These are phyloP conservation scores for Lavandula angustifolia DNA, from an alignment of 257 asterid genomes.

Conservation along the genomic window DNA sequence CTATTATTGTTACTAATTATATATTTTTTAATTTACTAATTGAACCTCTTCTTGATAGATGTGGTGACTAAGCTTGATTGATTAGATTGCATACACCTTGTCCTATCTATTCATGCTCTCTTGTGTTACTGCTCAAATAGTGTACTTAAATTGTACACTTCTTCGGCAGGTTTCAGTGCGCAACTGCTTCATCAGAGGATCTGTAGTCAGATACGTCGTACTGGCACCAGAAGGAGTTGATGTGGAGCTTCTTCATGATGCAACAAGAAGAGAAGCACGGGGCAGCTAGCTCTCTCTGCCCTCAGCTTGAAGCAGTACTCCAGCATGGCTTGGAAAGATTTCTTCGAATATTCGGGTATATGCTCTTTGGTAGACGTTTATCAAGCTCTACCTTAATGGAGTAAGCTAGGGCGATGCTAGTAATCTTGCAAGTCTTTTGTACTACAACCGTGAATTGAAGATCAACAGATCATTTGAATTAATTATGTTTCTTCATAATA, in stretches of 20 bases:
- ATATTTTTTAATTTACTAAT: too few species aligned
- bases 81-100: too few species aligned
- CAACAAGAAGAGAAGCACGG: constrained; percentile 95
- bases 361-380: constrained; percentile 16
- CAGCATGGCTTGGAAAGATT: too few species aligned
- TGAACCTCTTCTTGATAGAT: too few species aligned
- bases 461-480: too few species aligned
- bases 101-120: neutral
- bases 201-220: constrained; percentile 93
- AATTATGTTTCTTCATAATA: too few species aligned
- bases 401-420: constrained; percentile 3
- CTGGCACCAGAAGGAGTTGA: constrained; percentile 98
- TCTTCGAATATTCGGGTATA: constrained; percentile 1
- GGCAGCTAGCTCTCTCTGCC: constrained; percentile 50
- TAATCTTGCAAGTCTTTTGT: constrained; percentile 23
- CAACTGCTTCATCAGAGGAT: constrained; percentile 97
- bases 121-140: neutral
- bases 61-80: neutral
- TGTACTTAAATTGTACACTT: neutral
- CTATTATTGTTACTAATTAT: too few species aligned
- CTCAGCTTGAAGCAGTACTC: neutral
- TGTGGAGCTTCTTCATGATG: constrained; percentile 90
- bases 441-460: constrained; percentile 13
- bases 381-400: constrained; percentile 12
- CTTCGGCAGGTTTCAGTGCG: constrained; percentile 85